Evolutionary conservation across 1,284 basidiomycete genomes (phyloP), one percentile per base, ranked within the genome.

Genomic region (Coriolopsis trogii): DNA sequence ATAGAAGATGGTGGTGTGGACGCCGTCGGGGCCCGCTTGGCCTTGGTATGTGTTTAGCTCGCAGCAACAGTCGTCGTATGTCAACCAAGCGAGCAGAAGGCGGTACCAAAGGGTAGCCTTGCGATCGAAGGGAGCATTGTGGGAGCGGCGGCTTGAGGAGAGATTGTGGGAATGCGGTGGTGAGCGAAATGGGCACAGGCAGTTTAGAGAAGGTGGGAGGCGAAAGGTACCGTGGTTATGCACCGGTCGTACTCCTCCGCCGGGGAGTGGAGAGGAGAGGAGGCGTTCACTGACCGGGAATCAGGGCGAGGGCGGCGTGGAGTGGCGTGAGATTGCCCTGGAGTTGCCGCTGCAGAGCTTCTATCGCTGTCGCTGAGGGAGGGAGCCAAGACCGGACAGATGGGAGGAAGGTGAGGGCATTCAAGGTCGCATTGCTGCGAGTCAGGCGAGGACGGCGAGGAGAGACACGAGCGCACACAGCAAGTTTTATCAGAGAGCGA

Each of bases 221-320:
- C 3, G 53, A 50, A 55, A 52, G 33, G 43, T 46, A 28, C 51
- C 47, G 28, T 33, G 29, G 13, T 29, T 34, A 16, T 37, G 46
- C 12, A 36, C 53, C 48, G 41, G 6, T 46, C 42, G 33, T 53
- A 44, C 18, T 50, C 33, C 9, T 51, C 53, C 18, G 24, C 8
- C 8, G 52, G 30, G 6, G 49, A 47, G 24, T 47, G 39, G 6
- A 42, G 34, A 6, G 48, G 46, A 5, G 49, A 40, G 1, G 47
- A 47, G n/a, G 7, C 41, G 46, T 24, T 43, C 46, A 36, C 46
- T 41, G 30, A 43, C 41, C 10, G 44, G 23, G 8, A 41, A 47
- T 6, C 34, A 30, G 10, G 57, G 48, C 4, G 56, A 58, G 13
- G 51, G 40, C 10, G 56, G 56, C 5, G 37, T 46, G 53, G n/a